Conservation (phyloP, 148 eudicot genomes). For the Rhododendron vialii region DNA sequence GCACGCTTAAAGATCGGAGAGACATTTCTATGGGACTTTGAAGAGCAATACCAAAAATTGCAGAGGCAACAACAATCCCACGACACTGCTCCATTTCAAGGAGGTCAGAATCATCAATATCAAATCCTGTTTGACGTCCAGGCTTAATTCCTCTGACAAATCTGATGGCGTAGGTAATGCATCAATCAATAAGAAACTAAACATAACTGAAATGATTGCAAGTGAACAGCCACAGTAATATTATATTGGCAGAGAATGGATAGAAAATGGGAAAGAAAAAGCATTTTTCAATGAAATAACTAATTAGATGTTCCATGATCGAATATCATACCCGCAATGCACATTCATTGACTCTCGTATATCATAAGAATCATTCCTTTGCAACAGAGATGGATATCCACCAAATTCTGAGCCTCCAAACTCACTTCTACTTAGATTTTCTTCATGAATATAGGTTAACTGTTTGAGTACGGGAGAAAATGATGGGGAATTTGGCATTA, state of each 20-base stretch:
- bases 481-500: conserved; percentile 82
- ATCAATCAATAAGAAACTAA: background rate
- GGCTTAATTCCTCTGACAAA: conserved; percentile 82
- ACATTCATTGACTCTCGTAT: conserved; percentile 86
- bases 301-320: background rate
- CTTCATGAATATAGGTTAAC: conserved; percentile 72
- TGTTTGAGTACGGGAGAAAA: conserved; percentile 68
- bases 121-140: conserved; percentile 85
- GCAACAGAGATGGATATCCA: conserved; percentile 88
- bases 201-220: background rate
- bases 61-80: conserved; percentile 92
- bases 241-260: background rate
- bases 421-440: conserved; percentile 58
- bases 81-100: conserved; percentile 73
- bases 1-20: background rate
- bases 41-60: conserved; percentile 65
- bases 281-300: background rate
- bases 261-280: background rate
- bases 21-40: background rate
- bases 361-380: conserved; percentile 82
- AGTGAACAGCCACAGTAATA: background rate
- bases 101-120: conserved; percentile 80
- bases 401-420: conserved; percentile 99
- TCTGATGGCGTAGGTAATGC: conserved; percentile 25
- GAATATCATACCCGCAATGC: conserved; percentile 79